A percentile compares a stretch with the other conserved stretches of the same genome.
phyloP scores from a whole-genome alignment of 495 filamentous ascomycete species.

The Penicillium roqueforti region DNA sequence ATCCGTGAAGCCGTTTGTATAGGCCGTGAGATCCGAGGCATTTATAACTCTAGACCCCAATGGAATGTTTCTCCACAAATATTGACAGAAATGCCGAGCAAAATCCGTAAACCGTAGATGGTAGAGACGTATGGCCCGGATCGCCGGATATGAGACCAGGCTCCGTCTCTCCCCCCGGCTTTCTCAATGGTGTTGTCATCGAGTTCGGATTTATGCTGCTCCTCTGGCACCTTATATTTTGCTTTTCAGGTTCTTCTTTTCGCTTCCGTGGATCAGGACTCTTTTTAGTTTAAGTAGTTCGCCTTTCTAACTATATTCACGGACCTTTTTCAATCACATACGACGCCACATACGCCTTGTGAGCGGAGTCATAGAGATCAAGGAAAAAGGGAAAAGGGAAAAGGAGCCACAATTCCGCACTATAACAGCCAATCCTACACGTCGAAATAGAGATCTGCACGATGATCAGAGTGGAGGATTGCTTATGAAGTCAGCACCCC shows the following conservation, averaged over 20 bases:
- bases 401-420: slow-evolving; percentile 11
- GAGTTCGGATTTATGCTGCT: not conserved
- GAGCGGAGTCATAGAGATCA: not conserved
- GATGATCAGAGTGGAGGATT: slow-evolving; percentile 25
- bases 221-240: not conserved
- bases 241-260: not conserved
- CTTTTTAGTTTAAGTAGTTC: not conserved
- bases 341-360: slow-evolving; percentile 5
- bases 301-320: not conserved
- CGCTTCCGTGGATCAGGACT: not conserved
- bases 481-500: slow-evolving; percentile 29
- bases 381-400: not conserved
- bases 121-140: slow-evolving; percentile 18
- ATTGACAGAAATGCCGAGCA: not conserved
- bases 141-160: slow-evolving; percentile 24
- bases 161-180: not conserved
- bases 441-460: slow-evolving; percentile 18
- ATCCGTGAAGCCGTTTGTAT: not conserved
- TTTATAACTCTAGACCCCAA: not conserved
- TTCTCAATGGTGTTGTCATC: slow-evolving; percentile 30
- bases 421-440: slow-evolving; percentile 17
- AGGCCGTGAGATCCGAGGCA: slow-evolving; percentile 1
- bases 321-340: not conserved
- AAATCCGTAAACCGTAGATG: not conserved
- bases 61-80: slow-evolving; percentile 5